phyloP scores from a whole-genome alignment of 768 basidiomycete species.

The Lactifluus hygrophoroides region DNA sequence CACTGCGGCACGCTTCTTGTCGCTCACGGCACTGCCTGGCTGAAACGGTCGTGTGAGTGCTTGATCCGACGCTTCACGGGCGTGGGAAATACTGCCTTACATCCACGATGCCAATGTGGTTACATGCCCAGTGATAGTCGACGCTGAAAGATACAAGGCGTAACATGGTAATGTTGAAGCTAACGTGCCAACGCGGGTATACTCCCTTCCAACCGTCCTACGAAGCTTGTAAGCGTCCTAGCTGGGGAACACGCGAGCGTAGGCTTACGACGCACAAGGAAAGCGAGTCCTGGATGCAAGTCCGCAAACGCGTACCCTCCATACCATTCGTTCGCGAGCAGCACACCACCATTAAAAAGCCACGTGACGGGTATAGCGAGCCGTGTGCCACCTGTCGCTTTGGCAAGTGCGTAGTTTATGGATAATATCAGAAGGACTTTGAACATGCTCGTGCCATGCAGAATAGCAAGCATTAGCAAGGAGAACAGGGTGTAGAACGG shows the following conservation, averaged over 20 bases:
- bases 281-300: slow-evolving; percentile 45
- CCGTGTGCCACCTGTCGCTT: slow-evolving; percentile 34
- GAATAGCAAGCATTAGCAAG: slow-evolving; percentile 49
- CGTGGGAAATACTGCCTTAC: slow-evolving; percentile 24
- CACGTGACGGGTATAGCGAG: slow-evolving; percentile 54
- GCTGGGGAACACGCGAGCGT: background rate
- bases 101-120: slow-evolving; percentile 31
- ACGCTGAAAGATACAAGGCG: slow-evolving; percentile 87
- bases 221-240: background rate
- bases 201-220: slow-evolving; percentile 65
- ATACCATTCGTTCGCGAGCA: slow-evolving; percentile 71
- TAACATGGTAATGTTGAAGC: slow-evolving; percentile 94
- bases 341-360: slow-evolving; percentile 62
- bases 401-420: slow-evolving; percentile 60
- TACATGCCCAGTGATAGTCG: slow-evolving; percentile 85
- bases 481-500: slow-evolving; percentile 57
- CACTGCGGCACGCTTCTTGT: slow-evolving; percentile 52
- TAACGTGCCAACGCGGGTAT: slow-evolving; percentile 88
- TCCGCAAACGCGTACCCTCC: slow-evolving; percentile 63
- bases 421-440: slow-evolving; percentile 70
- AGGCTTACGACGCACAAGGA: slow-evolving; percentile 45
- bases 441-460: slow-evolving; percentile 76
- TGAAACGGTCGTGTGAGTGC: background rate
- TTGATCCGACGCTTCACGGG: background rate
- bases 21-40: slow-evolving; percentile 30